Conservation (phyloP, 495 filamentous ascomycete species). For the Daldinia grandis region DNA sequence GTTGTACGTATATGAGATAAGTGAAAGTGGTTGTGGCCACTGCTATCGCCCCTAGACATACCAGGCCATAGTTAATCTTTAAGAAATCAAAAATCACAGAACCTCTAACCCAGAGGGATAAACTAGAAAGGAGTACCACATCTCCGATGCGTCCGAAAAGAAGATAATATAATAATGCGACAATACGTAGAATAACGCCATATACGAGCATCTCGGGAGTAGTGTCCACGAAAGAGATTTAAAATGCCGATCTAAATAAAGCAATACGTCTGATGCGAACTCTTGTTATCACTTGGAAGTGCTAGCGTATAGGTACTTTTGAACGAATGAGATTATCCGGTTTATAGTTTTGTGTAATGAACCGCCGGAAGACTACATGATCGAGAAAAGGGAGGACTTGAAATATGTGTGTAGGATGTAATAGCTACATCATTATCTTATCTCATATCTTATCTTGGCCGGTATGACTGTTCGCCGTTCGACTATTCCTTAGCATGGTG, state of each 20-base stretch:
- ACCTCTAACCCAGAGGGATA: slow-evolving; percentile 12
- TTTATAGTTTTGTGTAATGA: neutral
- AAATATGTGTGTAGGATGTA: neutral
- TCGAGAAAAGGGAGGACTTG: neutral
- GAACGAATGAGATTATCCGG: neutral
- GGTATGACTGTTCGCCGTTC: neutral
- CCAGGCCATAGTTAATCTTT: neutral
- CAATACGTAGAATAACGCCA: slow-evolving; percentile 18
- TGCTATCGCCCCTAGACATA: slow-evolving; percentile 1
- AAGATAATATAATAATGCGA: slow-evolving; percentile 24
- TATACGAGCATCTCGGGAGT: slow-evolving; percentile 12
- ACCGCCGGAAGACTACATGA: neutral
- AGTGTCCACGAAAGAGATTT: slow-evolving; percentile 2
- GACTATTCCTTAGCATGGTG: neutral
- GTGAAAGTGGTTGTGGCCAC: slow-evolving; percentile 3
- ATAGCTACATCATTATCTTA: slow-evolving; percentile 19
- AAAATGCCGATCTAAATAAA: neutral
- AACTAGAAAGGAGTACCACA: slow-evolving; percentile 14
- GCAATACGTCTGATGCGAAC: neutral
- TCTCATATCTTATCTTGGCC: slow-evolving; percentile 21
- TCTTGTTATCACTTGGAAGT: neutral
- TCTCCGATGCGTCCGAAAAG: slow-evolving; percentile 24
- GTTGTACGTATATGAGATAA: slow-evolving; percentile 12
- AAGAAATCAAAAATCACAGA: neutral
- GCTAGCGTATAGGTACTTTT: neutral